phyloP scores from a whole-genome alignment of 2,329 filamentous ascomycete species.

The Botrytis sinoallii region DNA sequence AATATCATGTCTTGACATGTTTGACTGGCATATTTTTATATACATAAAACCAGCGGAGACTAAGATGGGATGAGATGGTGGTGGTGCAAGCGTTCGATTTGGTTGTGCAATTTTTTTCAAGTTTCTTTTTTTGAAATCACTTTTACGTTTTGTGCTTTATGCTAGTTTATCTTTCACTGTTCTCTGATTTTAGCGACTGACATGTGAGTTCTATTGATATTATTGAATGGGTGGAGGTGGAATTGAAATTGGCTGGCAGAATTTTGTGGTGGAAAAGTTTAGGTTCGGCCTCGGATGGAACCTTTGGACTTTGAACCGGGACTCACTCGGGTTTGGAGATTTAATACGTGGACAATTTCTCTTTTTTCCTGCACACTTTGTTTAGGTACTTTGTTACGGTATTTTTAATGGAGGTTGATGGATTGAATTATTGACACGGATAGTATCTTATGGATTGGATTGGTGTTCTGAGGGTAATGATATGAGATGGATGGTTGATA shows the following conservation, averaged over 20 bases:
- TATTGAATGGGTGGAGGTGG: not conserved
- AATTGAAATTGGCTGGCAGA: not conserved
- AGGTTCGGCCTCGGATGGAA: not conserved
- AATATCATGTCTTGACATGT: not conserved
- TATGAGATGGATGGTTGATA: not conserved
- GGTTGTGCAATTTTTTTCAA: not conserved
- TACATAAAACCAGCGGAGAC: not conserved
- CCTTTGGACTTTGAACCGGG: not conserved
- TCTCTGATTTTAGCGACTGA: not conserved
- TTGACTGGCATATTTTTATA: not conserved
- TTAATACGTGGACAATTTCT: not conserved
- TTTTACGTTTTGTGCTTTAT: not conserved
- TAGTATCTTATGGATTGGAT: not conserved
- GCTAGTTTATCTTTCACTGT: no score
- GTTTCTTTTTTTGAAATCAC: not conserved
- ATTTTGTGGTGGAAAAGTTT: not conserved
- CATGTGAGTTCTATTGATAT: not conserved
- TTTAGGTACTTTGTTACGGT: no score
- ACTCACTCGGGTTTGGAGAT: not conserved
- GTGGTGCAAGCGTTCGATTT: not conserved
- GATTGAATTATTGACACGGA: not conserved
- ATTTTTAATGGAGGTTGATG: not conserved
- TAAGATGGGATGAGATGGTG: not conserved
- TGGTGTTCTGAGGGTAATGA: constrained; percentile 3
- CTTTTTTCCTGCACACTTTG: not conserved